A percentile compares a stretch with the other conserved stretches of the same genome.
Conservation (phyloP, 495 filamentous ascomycete species). For the Penicillium malachiteum region DNA sequence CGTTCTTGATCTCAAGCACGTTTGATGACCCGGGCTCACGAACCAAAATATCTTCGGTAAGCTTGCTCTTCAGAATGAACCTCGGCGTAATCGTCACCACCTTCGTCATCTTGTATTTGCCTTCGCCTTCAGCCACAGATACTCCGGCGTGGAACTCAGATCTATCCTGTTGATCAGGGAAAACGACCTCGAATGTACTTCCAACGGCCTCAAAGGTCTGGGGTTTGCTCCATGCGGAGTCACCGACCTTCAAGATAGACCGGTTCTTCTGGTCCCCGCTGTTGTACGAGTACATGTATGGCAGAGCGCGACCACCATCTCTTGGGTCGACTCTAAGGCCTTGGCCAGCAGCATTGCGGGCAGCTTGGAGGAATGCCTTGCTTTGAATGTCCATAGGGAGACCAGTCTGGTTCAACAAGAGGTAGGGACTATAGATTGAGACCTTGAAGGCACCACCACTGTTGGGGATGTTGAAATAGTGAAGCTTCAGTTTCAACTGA, state of each 20-base stretch:
- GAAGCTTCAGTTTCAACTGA: conserved; percentile 75
- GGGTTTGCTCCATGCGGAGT: conserved; percentile 92
- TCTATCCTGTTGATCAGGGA: conserved; percentile 67
- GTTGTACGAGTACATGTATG: conserved; percentile 93
- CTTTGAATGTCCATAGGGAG: conserved; percentile 83
- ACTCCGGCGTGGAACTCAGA: conserved; percentile 88
- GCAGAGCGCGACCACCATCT: conserved; percentile 59
- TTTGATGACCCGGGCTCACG: conserved; percentile 87
- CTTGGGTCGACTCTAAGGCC: conserved; percentile 54
- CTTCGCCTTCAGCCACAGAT: conserved; percentile 83
- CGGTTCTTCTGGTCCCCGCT: conserved; percentile 87
- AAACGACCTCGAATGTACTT: conserved; percentile 78
- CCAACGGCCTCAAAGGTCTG: conserved; percentile 99
- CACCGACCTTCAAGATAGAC: conserved; percentile 78
- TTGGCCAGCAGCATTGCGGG: conserved; percentile 80
- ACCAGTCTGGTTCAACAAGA: conserved; percentile 93
- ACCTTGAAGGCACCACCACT: conserved; percentile 96
- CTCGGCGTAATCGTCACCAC: conserved; percentile 90
- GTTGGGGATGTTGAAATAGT: conserved; percentile 90
- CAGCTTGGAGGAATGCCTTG: conserved; percentile 79
- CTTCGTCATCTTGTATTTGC: conserved; percentile 96
- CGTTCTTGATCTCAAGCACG: conserved; percentile 69
- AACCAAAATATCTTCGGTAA: conserved; percentile 82
- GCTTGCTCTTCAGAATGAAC: conserved; percentile 91
- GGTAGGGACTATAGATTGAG: conserved; percentile 87